Base-by-base conservation (phyloP, 495 filamentous ascomycete species). In the Lasiosphaeris hirsuta region DNA sequence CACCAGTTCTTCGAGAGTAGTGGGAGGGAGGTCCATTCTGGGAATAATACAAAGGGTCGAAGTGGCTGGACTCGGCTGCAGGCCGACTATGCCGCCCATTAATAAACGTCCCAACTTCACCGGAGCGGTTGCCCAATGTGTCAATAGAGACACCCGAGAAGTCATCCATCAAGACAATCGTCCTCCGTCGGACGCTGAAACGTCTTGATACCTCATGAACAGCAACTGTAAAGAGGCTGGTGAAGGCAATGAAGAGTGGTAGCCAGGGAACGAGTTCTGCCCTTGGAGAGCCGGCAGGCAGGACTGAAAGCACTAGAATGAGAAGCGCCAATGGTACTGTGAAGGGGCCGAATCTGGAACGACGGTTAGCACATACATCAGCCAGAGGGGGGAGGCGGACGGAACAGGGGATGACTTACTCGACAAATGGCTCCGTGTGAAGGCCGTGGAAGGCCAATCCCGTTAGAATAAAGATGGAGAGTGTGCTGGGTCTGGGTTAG, bases 241-340 rank as follows among this genome's bases (percentile, higher is more conserved):
- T 53, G 6, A 44, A 50, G 3, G 62, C 58, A 15, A 60, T 53
- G 11, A 62, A 66, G 1, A 66, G 44, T 17, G 66, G 66, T 7
- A 69, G 46, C 66, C 66, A 69, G 4, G 66, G 66, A 13, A 64
- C 47, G 30, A 69, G 56, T 6, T 66, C 59, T 9, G 18, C 50
- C 38, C 51, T 57, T 13, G 56, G 44, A n/a, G 56, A 46, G 3
- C 53, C 56, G 13, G 41, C 50, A 14, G 49, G 49, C 1, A 66
- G 14, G 11, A 66, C 66, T 34, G 54, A 53, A 8, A 64, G 45
- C 0, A 69, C 9, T 8, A 66, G 55, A 9, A 69, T 10, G 19
- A 56, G 11, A 11, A 66, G 51, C 13, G 61, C 61, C 11, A 56
- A 37, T 1, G 66, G 56, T 13, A 40, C 61, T 9, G 61, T 62